A percentile compares a stretch with the other conserved stretches of the same genome.
Evolutionary conservation across 176 grass and related monocot species (phyloP).

Genomic region (Eragrostis curvula): DNA sequence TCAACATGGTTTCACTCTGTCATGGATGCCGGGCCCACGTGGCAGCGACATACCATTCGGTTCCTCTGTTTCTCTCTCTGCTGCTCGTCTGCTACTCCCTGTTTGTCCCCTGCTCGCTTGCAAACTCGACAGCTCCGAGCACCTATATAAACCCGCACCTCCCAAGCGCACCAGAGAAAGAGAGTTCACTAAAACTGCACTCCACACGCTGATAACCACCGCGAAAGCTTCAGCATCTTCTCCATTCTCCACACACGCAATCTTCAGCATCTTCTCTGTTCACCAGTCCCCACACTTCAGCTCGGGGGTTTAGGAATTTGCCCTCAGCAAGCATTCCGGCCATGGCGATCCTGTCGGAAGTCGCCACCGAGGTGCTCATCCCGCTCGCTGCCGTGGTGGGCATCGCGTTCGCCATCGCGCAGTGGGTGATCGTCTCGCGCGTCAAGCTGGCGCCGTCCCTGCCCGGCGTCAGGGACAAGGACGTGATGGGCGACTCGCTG

Average conservation of each 20-base stretch:
- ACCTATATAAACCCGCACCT: constrained; percentile 27
- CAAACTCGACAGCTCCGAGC: too few relatives aligned
- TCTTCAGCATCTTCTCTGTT: neutral
- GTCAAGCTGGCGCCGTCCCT: constrained; percentile 48
- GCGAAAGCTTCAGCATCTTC: neutral
- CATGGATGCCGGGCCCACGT: too few relatives aligned
- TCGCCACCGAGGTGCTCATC: constrained; percentile 47
- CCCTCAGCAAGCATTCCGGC: neutral
- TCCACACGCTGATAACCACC: neutral
- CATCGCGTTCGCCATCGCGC: constrained; percentile 49
- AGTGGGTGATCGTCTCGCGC: constrained; percentile 57
- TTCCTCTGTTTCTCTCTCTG: neutral
- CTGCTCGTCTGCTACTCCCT: neutral
- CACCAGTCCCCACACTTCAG: neutral
- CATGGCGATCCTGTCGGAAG: constrained; percentile 49
- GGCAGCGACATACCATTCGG: too few relatives aligned
- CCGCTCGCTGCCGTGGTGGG: constrained; percentile 43
- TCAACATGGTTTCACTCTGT: too few relatives aligned
- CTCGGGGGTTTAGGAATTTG: constrained; percentile 13
- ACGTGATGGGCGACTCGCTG: constrained; percentile 40
- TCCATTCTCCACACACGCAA: neutral
- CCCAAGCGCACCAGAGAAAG: neutral
- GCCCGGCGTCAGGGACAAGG: neutral
- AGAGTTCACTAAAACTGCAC: neutral
- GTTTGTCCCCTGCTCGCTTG: neutral